Base-by-base conservation (phyloP, 148 eudicot species). In the Spergularia marina region DNA sequence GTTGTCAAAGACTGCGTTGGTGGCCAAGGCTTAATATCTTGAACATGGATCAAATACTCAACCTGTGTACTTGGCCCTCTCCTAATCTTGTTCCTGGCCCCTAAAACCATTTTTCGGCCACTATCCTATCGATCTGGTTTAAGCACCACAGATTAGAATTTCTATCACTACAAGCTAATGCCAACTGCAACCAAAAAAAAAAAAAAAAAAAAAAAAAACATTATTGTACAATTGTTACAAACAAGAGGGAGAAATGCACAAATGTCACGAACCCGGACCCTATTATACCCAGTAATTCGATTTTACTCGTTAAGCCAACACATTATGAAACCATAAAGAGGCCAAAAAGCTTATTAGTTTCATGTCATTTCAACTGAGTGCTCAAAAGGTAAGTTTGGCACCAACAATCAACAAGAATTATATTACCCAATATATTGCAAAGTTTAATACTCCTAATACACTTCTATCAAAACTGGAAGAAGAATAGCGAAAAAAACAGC, bases 1-100 rank as follows among this genome's bases (percentile, higher is more conserved):
- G 75, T 73, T 73, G 88, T 90, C 64, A 92, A 65, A 20, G 92
- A 90, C 71, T 90, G 94, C 55, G 97, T 92, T 34, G 99, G 97
- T 14, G 99, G 97, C 99, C 99, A 95, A 54, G 99, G 99, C 79
- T 92, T 95, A 54, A 95, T 88, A 76, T 92, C 99, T 72, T 89
- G 84, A 78, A 95, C 74, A 74, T 84, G 86, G 54, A 95, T 80
- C 18, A 77, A 60, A 75, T 86, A 92, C 39, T 92, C 96, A 47
- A 86, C 83, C 40, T 92, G 94, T 34, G 85, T 81, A n/a, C 89
- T 82, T 25, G 91, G 87, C 72, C 87, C 86, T 76, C 84, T 90
- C 83, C 91, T 82, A 64, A 55, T 85, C 83, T 90, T 92, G 68
- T 84, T 75, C 83, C 74, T 90, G 52, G 81, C 65, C 65, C 99